These are phyloP conservation scores for Solanum chaucha DNA, from an alignment of 257 asterid species.

Conservation along the genomic window DNA sequence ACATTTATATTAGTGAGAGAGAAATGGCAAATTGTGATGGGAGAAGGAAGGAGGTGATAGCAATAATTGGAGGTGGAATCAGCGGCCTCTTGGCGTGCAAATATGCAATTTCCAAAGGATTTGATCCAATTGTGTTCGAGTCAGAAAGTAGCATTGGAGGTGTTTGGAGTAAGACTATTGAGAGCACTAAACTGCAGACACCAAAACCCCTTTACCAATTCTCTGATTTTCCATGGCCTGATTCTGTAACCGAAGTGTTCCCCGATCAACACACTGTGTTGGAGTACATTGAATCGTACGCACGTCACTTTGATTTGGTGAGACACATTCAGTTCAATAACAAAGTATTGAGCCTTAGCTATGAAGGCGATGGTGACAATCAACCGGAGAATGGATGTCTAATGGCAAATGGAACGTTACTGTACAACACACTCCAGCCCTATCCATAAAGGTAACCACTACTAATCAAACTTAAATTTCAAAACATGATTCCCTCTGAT, in stretches of 20 bases:
- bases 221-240: slow-evolving; percentile 52
- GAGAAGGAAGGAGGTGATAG: slow-evolving; percentile 7
- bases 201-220: slow-evolving; percentile 27
- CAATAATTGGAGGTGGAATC: slow-evolving; percentile 42
- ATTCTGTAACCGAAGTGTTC: slow-evolving; percentile 14
- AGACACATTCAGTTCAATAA: slow-evolving; percentile 20
- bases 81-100: slow-evolving; percentile 55
- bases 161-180: slow-evolving; percentile 9
- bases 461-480: too few species aligned
- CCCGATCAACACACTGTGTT: slow-evolving; percentile 19
- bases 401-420: slow-evolving; percentile 27
- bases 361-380: neutral
- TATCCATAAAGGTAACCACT: slow-evolving; percentile 1
- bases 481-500: too few species aligned
- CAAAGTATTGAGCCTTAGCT: slow-evolving; percentile 24
- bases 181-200: neutral
- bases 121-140: slow-evolving; percentile 37
- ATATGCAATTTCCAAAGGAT: slow-evolving; percentile 33
- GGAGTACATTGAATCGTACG: slow-evolving; percentile 28
- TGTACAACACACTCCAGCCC: slow-evolving; percentile 10
- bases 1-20: neutral
- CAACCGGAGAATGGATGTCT: slow-evolving; percentile 17
- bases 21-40: neutral
- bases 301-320: slow-evolving; percentile 22
- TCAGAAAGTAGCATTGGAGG: slow-evolving; percentile 25